Base-by-base conservation (phyloP, 768 basidiomycete species). In the Xerocomellus chrysenteron region DNA sequence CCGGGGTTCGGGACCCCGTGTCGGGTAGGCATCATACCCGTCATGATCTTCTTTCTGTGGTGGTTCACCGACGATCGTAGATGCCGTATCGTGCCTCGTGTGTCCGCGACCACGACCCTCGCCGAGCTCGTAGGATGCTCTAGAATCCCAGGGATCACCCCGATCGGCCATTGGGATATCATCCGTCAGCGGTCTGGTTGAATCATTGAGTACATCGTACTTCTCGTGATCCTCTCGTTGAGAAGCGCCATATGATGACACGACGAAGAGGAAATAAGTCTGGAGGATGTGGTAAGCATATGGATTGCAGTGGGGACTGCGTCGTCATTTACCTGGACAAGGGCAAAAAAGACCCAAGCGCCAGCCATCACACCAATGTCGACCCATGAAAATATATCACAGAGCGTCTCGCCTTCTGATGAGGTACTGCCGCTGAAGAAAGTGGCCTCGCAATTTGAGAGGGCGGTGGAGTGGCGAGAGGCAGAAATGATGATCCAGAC, bases 381-480 rank as follows among this genome's bases (percentile, higher is more conserved):
- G 11, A 92, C 90, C 92, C 94, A 97, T 5, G 93, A 80, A 68
- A 98, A 96, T 52, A 97, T 88, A 46, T 86, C 78, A 74, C 97
- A 99, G 24, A 98, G 79, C 6, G 82, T 84, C 36, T 85, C 71
- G 7, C 85, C 90, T 68, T 92, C 82, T 37, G 70, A 64, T 14
- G 72, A 66, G 5, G 65, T 63, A 33, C 72, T 69, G 48, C 72
- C 61, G 56, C 62, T 66, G 13, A 86, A 90, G 74, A 84, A 90
- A 42, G 79, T 72, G 4, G 60, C 49, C 56, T 86, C 74, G 68
- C 96, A 99, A 3, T 79, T 78, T 2, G 76, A 62, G 62, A 89
- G 79, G 19, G 94, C 93, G 2, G 79, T 80, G 14, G 75, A 78
- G 68, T 98, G 97, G 33, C 84, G 82, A 14, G 83, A 71, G 4